These are phyloP conservation scores for Scedosporium minutisporum DNA, from an alignment of 2,329 filamentous ascomycete genomes.

Conservation along the genomic window DNA sequence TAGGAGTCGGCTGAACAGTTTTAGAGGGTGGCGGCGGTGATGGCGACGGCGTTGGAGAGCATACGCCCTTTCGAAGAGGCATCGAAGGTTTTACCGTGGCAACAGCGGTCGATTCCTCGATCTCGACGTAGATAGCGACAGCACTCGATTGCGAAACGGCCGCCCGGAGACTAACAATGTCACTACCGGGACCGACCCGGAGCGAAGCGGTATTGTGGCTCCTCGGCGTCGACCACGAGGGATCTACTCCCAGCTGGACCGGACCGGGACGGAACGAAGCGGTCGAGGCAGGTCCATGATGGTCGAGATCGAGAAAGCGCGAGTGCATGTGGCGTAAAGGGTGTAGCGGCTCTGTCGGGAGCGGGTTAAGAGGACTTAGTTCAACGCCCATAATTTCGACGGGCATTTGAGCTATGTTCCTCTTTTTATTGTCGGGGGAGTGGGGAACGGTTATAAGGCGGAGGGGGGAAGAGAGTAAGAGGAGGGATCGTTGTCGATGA, in stretches of 20 bases:
- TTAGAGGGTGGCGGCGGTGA: neutral
- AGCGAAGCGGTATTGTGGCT: neutral
- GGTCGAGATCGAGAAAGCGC: neutral
- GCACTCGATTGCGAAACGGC: neutral
- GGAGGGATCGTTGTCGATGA: neutral
- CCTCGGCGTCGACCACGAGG: conserved; percentile 1
- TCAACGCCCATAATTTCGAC: neutral
- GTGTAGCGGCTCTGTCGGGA: neutral
- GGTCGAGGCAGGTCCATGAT: neutral
- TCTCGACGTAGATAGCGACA: neutral
- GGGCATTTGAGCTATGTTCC: neutral
- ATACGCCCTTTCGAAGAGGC: neutral
- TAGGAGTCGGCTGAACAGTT: neutral
- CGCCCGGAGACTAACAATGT: neutral
- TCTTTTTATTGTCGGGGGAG: neutral
- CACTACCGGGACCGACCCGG: neutral
- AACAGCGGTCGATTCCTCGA: neutral
- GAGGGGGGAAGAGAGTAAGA: neutral
- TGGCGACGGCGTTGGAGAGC: neutral
- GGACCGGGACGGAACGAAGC: neutral
- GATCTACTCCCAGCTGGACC: neutral
- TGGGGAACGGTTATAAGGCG: neutral
- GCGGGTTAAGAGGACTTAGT: neutral
- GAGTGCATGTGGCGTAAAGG: neutral
- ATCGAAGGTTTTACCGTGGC: neutral